These are phyloP conservation scores for Alopecurus myosuroides DNA, from an alignment of 176 grass and related monocot species.

Conservation along the genomic window DNA sequence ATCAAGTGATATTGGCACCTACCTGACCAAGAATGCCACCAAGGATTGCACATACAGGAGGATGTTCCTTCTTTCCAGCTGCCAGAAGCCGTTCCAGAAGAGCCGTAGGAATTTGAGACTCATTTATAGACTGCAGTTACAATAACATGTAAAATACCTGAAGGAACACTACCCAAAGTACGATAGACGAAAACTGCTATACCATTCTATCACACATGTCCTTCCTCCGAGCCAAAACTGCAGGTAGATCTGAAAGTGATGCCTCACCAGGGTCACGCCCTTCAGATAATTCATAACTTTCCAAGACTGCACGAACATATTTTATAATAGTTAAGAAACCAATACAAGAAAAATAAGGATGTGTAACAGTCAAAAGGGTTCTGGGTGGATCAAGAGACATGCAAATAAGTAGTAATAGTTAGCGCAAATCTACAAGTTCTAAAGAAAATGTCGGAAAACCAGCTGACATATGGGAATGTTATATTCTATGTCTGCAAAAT, in stretches of 20 bases:
- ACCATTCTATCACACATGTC: conserved; percentile 83
- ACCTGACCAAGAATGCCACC: conserved; percentile 99
- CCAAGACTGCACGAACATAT: conserved; percentile 50
- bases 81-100: conserved; percentile 66
- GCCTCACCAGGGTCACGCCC: conserved; percentile 52
- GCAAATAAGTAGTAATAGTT: neutral
- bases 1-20: neutral
- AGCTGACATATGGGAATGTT: neutral
- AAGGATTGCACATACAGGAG: conserved; percentile 85
- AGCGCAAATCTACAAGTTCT: neutral
- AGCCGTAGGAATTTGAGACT: conserved; percentile 56
- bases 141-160: conserved; percentile 20
- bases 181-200: neutral
- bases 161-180: neutral
- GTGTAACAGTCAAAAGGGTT: neutral
- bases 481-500: neutral
- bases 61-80: conserved; percentile 71
- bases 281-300: conserved; percentile 72
- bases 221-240: conserved; percentile 61
- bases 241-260: conserved; percentile 59
- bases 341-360: neutral
- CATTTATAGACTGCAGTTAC: conserved; percentile 68
- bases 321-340: neutral
- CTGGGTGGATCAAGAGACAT: neutral
- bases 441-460: neutral